Evolutionary conservation across 1,139 yeast species (phyloP), one percentile per base, ranked within the genome.

Genomic region (Taiozyma onychis): DNA sequence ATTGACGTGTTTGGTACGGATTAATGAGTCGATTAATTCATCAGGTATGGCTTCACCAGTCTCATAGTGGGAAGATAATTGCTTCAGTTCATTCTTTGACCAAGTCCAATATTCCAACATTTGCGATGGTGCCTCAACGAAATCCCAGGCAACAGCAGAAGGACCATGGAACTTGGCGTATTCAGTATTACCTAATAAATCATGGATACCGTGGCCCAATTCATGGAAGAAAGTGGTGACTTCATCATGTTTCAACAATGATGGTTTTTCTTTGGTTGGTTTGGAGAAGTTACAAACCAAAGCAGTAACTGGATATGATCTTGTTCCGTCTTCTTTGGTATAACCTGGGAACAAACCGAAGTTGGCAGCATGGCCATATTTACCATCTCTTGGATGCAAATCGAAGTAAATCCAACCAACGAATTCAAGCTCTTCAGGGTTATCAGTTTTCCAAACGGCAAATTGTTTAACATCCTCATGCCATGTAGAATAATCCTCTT

Each of bases 71-170:
- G 78, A 73, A 0, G 93, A 83, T 47, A 88, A 69, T 13, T 66
- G 63, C 58, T 73, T 76, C 55, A 88, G 71, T 66, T 83, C 84
- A 43, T 75, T 69, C 52, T 75, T 76, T 49, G 84, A 78, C 96
- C 96, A 88, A 39, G 91, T 84, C 90, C 95, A 88, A 68, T 82
- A 86, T 66, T 88, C 96, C 58, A 88, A 74, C 85, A 88, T 81
- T 69, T 88, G 96, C 2, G 95, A 87, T 27, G 96, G 96, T 43
- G 93, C 88, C 67, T 88, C 96, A 46, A 88, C 95, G 68, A 88
- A 88, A 69, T 88, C 96, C 75, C 93, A 76, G 44, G 86, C 83
- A 27, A 85, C 91, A 44, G 78, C 72, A 28, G 90, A 83, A 18
- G 73, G 71, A 22, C 95, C 95, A 61, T 83, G 86, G 69, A 87